A percentile compares a stretch with the other conserved stretches of the same genome.
These are phyloP conservation scores for Alternaria sp. DNA, from an alignment of 2,329 filamentous ascomycete species.

Conservation along the genomic window DNA sequence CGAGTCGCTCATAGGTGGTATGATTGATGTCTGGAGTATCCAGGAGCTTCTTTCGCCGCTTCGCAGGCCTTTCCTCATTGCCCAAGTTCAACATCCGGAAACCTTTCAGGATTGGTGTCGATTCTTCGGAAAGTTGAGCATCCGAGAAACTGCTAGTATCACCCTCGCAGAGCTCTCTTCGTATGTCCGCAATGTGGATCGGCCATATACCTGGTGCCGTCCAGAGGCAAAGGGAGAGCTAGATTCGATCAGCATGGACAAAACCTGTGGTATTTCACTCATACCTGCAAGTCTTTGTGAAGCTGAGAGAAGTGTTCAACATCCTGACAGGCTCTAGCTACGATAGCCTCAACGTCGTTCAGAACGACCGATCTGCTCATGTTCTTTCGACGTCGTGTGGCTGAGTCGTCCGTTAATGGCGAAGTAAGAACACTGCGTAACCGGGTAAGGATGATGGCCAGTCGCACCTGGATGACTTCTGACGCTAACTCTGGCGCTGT, in stretches of 20 bases:
- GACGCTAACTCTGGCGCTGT: slow-evolving; percentile 25
- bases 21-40: slow-evolving; percentile 17
- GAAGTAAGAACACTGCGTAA: slow-evolving; percentile 17
- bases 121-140: slow-evolving; percentile 30
- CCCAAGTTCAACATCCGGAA: slow-evolving; percentile 27
- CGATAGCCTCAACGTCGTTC: slow-evolving; percentile 23
- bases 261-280: neutral
- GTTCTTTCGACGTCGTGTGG: neutral
- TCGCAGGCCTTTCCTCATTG: slow-evolving; percentile 34
- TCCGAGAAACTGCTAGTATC: slow-evolving; percentile 28
- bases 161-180: slow-evolving; percentile 30
- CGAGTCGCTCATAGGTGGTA: slow-evolving; percentile 27
- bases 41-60: slow-evolving; percentile 34
- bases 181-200: slow-evolving; percentile 26
- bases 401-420: neutral
- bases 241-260: slow-evolving; percentile 8
- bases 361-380: slow-evolving; percentile 11
- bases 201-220: slow-evolving; percentile 37
- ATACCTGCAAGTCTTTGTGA: slow-evolving; percentile 43
- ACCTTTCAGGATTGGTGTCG: slow-evolving; percentile 13
- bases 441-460: slow-evolving; percentile 33
- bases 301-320: slow-evolving; percentile 22
- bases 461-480: slow-evolving; percentile 27
- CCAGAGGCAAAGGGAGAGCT: slow-evolving; percentile 47
- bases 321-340: slow-evolving; percentile 30